phyloP scores from a whole-genome alignment of 2,329 filamentous ascomycete species.

The Cytospora paraplurivora region DNA sequence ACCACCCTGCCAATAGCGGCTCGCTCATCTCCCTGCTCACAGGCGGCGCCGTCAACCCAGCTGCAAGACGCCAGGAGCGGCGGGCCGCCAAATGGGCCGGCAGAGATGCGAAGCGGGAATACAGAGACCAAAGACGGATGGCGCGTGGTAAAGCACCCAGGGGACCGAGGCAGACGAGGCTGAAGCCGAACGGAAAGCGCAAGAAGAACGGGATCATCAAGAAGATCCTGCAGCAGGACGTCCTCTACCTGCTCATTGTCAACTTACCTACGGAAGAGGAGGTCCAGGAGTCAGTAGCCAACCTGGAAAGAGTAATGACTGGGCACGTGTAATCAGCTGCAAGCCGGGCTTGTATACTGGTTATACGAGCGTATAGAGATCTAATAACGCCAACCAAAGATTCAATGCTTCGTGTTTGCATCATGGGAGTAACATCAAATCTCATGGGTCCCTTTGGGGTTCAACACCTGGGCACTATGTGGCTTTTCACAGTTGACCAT shows the following conservation, averaged over 20 bases:
- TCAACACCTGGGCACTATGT: no score
- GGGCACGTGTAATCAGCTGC: background rate
- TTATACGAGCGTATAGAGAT: no score
- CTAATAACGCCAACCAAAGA: no score
- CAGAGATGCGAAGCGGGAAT: constrained; percentile 16
- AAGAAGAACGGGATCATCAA: constrained; percentile 20
- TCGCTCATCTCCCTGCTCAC: constrained; percentile 49
- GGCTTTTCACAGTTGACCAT: no score
- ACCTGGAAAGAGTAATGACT: constrained; percentile 25
- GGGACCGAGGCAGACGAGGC: constrained; percentile 4
- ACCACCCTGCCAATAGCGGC: constrained; percentile 52
- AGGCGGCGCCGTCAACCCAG: constrained; percentile 44
- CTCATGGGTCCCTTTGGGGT: no score
- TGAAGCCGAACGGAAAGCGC: constrained; percentile 8
- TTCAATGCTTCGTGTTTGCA: no score
- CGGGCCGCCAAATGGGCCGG: constrained; percentile 17
- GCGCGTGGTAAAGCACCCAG: constrained; percentile 15
- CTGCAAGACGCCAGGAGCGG: constrained; percentile 24
- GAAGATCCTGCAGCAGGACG: constrained; percentile 40
- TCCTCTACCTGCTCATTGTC: constrained; percentile 54
- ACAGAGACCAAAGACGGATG: constrained; percentile 15
- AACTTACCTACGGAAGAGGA: constrained; percentile 51
- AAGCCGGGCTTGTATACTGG: no score
- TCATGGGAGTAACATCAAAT: no score
- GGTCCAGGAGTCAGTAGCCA: constrained; percentile 34